Evolutionary conservation across 2,329 filamentous ascomycete genomes (phyloP).

Genomic region (Beauveria sp.): DNA sequence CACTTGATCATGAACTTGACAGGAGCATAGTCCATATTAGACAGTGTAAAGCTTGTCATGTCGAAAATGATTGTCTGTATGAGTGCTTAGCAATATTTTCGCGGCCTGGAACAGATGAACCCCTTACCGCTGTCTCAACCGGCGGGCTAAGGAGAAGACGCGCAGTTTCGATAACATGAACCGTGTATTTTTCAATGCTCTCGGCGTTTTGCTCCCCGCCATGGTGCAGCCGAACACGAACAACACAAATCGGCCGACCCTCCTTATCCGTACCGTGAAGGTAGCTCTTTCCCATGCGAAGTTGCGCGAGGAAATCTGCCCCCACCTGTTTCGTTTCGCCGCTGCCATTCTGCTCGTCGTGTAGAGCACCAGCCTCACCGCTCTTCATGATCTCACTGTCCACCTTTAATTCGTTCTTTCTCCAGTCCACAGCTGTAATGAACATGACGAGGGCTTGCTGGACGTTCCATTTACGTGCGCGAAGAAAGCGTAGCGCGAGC

Average conservation of each 20-base stretch:
- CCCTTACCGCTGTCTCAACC: conserved; percentile 82
- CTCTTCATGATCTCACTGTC: conserved; percentile 79
- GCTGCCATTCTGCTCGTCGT: conserved; percentile 50
- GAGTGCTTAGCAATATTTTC: conserved; percentile 16
- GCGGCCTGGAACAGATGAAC: neutral
- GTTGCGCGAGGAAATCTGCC: conserved; percentile 73
- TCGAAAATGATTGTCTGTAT: conserved; percentile 83
- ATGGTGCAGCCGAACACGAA: conserved; percentile 74
- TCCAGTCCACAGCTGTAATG: conserved; percentile 90
- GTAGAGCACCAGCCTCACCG: conserved; percentile 62
- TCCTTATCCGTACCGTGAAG: conserved; percentile 80
- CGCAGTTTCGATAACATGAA: conserved; percentile 92
- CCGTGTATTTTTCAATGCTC: conserved; percentile 80
- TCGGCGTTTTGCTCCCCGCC: conserved; percentile 76
- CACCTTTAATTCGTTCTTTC: conserved; percentile 72
- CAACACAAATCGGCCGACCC: conserved; percentile 79
- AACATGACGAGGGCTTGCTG: conserved; percentile 91
- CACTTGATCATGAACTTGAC: conserved; percentile 99
- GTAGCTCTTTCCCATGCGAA: conserved; percentile 88
- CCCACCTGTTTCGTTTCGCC: conserved; percentile 56
- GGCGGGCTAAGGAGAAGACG: conserved; percentile 71
- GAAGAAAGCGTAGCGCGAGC: conserved; percentile 70
- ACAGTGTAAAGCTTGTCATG: conserved; percentile 86
- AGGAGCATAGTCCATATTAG: conserved; percentile 97
- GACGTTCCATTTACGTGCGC: conserved; percentile 93